Conservation (phyloP, 2,329 filamentous ascomycete species). For the Aureobasidium sp. region DNA sequence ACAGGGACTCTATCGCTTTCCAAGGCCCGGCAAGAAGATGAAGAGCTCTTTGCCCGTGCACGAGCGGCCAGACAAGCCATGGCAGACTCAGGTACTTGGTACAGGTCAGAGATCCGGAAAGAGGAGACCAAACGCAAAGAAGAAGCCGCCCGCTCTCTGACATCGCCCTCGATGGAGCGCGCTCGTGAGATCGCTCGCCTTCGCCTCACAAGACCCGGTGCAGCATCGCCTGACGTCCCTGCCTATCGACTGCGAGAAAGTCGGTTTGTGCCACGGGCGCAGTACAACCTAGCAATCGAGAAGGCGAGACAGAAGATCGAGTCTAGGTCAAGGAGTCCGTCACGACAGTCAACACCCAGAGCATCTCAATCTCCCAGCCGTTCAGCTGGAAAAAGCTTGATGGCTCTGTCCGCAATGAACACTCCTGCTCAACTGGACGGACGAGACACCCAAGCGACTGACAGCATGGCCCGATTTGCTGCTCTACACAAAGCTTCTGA, state of each 20-base stretch:
- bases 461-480: background rate
- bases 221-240: slow-evolving; percentile 23
- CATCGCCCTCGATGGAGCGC: slow-evolving; percentile 27
- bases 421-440: background rate
- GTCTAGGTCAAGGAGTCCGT: slow-evolving; percentile 9
- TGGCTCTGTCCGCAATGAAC: background rate
- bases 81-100: slow-evolving; percentile 17
- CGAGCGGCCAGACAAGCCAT: slow-evolving; percentile 27
- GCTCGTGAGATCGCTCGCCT: slow-evolving; percentile 28
- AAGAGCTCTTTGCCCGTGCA: slow-evolving; percentile 30
- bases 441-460: background rate
- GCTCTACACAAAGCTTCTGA: background rate
- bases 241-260: slow-evolving; percentile 31
- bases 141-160: slow-evolving; percentile 19
- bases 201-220: slow-evolving; percentile 21
- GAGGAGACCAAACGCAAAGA: slow-evolving; percentile 17
- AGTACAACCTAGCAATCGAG: slow-evolving; percentile 30
- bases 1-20: background rate
- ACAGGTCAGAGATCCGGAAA: slow-evolving; percentile 13
- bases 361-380: background rate
- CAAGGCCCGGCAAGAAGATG: slow-evolving; percentile 25
- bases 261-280: slow-evolving; percentile 31
- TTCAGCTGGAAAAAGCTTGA: background rate
- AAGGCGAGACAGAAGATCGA: slow-evolving; percentile 25
- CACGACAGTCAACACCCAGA: background rate